Evolutionary conservation across 179 eudicot species (phyloP), one percentile per base, ranked within the genome.

Genomic region (Camellia oleifera): DNA sequence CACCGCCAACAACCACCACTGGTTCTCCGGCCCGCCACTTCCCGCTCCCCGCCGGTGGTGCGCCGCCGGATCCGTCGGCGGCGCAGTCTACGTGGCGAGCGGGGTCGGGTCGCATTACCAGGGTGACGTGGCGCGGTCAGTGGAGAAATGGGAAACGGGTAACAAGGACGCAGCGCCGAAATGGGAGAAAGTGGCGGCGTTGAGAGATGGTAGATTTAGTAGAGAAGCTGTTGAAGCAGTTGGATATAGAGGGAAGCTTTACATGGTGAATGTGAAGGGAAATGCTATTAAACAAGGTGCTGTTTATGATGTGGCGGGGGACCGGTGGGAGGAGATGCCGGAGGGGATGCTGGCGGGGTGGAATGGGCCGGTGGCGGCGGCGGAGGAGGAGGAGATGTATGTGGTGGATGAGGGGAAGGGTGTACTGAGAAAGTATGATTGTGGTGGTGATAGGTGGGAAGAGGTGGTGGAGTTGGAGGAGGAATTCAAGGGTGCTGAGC

Each of bases 241-340:
- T 4, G 84, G 83, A 17, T 84, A 74, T 6, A 81, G 60, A 79
- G 86, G 83, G 52, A 88, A 84, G 26, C 80, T 88, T 13, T 83
- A 76, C 74, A 81, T 88, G 87, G 91, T 86, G 44, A 88, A 88
- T 81, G 79, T 83, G 54, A 88, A 84, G 58, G 88, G 90, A 2
- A 74, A 69, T 48, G 78, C 84, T 2, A 15, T 54, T 1, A 88
- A 88, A 82, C 77, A 84, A 77, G 86, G 89, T 0, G 75, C 66
- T 0, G 82, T 79, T 67, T 88, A 88, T 14, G 78, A 88, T 23
- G 67, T 79, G 17, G 71, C 32, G 7, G 62, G 1, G 12, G 64
- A 86, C 75, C 53, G 13, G 53, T 84, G 89, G 89, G 85, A 81
- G 71, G 85, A 84, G 20, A 88, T 88, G 87, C 83, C 89, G 3